phyloP scores from a whole-genome alignment of 257 asterid genomes.

The Plantago ovata region DNA sequence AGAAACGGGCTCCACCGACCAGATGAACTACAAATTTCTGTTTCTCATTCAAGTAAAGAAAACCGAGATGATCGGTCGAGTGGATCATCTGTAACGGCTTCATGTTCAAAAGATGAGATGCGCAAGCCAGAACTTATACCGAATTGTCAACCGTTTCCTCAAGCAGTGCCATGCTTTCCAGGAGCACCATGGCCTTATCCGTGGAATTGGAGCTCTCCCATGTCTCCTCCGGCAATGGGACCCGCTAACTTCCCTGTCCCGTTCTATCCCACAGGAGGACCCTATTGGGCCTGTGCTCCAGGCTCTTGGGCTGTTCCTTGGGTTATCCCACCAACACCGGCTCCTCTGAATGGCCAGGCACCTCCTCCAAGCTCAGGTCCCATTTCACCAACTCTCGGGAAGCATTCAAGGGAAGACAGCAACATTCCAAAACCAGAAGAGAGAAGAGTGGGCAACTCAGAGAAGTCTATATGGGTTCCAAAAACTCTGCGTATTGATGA shows the following conservation, averaged over 20 bases:
- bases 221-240: conserved; percentile 38
- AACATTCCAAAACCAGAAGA: conserved; percentile 17
- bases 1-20: conserved; percentile 42
- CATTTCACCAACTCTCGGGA: conserved; percentile 49
- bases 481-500: conserved; percentile 53
- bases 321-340: conserved; percentile 31
- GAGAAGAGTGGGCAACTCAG: conserved; percentile 27
- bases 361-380: conserved; percentile 31
- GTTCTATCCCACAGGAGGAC: conserved; percentile 39
- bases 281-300: conserved; percentile 70
- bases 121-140: conserved; percentile 36
- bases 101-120: conserved; percentile 47
- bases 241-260: conserved; percentile 55
- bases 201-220: conserved; percentile 51
- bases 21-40: conserved; percentile 34
- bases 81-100: conserved; percentile 32
- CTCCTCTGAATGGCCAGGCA: conserved; percentile 18
- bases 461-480: conserved; percentile 42
- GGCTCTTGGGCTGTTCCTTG: conserved; percentile 46
- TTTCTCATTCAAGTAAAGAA: conserved; percentile 34
- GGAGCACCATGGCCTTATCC: conserved; percentile 77
- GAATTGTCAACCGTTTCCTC: conserved; percentile 39
- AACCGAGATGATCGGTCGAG: conserved; percentile 37
- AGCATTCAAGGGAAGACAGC: conserved; percentile 54
- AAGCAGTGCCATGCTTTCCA: conserved; percentile 47